Conservation (phyloP, 371 early-diverging fungal species). For the Umbelopsis sp. region DNA sequence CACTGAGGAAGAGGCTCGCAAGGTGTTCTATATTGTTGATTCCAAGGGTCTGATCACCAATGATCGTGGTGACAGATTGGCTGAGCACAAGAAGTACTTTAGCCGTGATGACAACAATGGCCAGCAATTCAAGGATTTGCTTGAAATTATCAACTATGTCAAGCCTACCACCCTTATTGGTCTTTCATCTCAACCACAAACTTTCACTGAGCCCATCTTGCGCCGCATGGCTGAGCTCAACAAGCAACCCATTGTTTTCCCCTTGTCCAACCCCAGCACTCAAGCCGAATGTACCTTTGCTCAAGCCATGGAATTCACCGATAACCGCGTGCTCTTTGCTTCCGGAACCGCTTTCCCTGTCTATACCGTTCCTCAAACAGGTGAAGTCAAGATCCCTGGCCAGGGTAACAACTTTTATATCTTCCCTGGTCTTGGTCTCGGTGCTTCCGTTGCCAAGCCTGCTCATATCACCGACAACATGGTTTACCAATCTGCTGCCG, state of each 20-base stretch:
- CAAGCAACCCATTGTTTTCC: constrained; percentile 87
- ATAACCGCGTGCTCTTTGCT: constrained; percentile 86
- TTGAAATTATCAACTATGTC: constrained; percentile 76
- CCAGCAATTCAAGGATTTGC: constrained; percentile 68
- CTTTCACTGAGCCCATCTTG: constrained; percentile 70
- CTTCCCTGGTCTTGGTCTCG: constrained; percentile 91
- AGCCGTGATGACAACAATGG: constrained; percentile 79
- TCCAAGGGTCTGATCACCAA: constrained; percentile 81
- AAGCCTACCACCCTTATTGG: constrained; percentile 85
- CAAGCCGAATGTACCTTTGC: constrained; percentile 93
- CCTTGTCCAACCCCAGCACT: constrained; percentile 86
- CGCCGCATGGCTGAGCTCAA: constrained; percentile 74
- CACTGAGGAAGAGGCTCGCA: constrained; percentile 72
- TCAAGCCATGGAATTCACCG: constrained; percentile 80
- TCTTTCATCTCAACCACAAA: constrained; percentile 73
- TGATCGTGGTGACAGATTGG: constrained; percentile 85
- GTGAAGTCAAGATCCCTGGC: constrained; percentile 63
- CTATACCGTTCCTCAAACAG: constrained; percentile 63
- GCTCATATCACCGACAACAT: constrained; percentile 74
- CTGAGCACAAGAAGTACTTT: constrained; percentile 81
- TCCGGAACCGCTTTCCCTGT: constrained; percentile 93
- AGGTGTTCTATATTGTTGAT: constrained; percentile 85
- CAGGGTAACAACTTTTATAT: constrained; percentile 92
- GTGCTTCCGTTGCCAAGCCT: constrained; percentile 74
- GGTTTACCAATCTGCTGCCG: constrained; percentile 79